Percentiles rank a stretch among this genome's conserved stretches.
Evolutionary conservation across 225 moss, liverwort and hornwort species (phyloP).

Genomic region (Pseudoscleropodium purum): DNA sequence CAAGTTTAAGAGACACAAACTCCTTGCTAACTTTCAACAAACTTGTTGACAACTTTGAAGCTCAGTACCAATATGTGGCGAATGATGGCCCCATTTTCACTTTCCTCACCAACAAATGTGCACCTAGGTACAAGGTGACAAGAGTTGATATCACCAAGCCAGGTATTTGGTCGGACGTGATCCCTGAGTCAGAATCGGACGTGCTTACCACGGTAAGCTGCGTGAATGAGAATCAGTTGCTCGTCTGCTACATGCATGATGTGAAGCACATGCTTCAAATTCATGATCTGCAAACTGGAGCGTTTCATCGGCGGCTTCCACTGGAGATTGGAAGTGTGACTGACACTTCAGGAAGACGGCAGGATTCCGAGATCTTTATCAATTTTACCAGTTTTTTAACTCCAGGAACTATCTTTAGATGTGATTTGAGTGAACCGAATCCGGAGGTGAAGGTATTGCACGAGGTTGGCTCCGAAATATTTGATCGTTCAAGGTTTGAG

Average conservation of each 20-base stretch:
- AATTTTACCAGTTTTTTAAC: slow-evolving; percentile 67
- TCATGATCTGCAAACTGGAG: slow-evolving; percentile 58
- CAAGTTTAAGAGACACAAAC: slow-evolving; percentile 30
- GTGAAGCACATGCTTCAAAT: slow-evolving; percentile 84
- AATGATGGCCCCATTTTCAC: slow-evolving; percentile 72
- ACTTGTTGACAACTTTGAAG: slow-evolving; percentile 71
- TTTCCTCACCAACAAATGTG: slow-evolving; percentile 65
- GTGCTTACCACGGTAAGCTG: slow-evolving; percentile 59
- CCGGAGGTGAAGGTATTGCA: slow-evolving; percentile 56
- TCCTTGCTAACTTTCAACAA: slow-evolving; percentile 44
- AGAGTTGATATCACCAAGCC: slow-evolving; percentile 62
- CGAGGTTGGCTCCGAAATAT: slow-evolving; percentile 44
- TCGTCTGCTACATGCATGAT: slow-evolving; percentile 67
- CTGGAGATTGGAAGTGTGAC: slow-evolving; percentile 78
- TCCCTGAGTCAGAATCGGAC: slow-evolving; percentile 58
- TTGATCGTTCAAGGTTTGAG: slow-evolving; percentile 61
- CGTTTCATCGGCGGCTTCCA: slow-evolving; percentile 40
- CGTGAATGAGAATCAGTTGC: slow-evolving; percentile 63
- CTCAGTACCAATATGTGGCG: slow-evolving; percentile 64
- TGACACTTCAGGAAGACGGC: slow-evolving; percentile 44
- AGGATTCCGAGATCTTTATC: slow-evolving; percentile 59
- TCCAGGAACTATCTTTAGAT: slow-evolving; percentile 68
- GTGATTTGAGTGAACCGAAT: slow-evolving; percentile 33
- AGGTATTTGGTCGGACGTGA: slow-evolving; percentile 59
- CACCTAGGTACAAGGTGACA: slow-evolving; percentile 69